A percentile compares a stretch with the other conserved stretches of the same genome.
phyloP scores from a whole-genome alignment of 1,139 yeast species.

The Saccharomyces hybrid region DNA sequence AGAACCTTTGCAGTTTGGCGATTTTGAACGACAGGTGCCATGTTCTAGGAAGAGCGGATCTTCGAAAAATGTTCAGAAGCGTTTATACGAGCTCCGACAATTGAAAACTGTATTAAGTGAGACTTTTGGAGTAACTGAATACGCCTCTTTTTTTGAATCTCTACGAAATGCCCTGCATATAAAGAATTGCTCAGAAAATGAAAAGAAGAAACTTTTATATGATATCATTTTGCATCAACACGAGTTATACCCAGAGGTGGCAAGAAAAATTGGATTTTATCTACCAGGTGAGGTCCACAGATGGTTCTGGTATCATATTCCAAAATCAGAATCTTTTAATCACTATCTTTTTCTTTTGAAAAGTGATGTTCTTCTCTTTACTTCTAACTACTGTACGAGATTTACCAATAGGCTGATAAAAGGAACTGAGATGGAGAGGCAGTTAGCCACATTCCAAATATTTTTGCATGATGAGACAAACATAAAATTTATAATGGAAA shows the following conservation, averaged over 20 bases:
- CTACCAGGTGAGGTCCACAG: constrained; percentile 22
- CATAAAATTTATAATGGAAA: constrained; percentile 10
- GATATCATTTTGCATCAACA: constrained; percentile 14
- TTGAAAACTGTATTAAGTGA: background rate
- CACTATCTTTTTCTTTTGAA: constrained; percentile 25
- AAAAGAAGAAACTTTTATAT: constrained; percentile 13
- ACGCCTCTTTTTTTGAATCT: constrained; percentile 8
- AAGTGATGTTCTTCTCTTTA: constrained; percentile 18
- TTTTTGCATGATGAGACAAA: constrained; percentile 15
- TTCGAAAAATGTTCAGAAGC: background rate
- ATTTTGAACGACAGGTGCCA: background rate
- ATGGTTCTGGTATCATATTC: constrained; percentile 23
- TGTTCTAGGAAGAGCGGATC: background rate
- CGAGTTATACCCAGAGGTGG: constrained; percentile 12
- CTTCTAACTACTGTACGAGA: constrained; percentile 11
- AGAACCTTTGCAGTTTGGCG: background rate
- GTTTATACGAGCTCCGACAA: constrained; percentile 1
- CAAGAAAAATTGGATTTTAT: constrained; percentile 10
- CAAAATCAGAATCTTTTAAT: constrained; percentile 13
- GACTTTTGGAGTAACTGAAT: background rate
- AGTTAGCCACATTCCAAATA: constrained; percentile 24
- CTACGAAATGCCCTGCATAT: constrained; percentile 6
- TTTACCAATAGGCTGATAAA: constrained; percentile 16
- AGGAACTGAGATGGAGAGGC: constrained; percentile 25
- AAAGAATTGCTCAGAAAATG: background rate